Percentiles rank a stretch among this genome's conserved stretches.
Evolutionary conservation across 2,329 filamentous ascomycete genomes (phyloP).

Genomic region (Coniochaeta sp.): DNA sequence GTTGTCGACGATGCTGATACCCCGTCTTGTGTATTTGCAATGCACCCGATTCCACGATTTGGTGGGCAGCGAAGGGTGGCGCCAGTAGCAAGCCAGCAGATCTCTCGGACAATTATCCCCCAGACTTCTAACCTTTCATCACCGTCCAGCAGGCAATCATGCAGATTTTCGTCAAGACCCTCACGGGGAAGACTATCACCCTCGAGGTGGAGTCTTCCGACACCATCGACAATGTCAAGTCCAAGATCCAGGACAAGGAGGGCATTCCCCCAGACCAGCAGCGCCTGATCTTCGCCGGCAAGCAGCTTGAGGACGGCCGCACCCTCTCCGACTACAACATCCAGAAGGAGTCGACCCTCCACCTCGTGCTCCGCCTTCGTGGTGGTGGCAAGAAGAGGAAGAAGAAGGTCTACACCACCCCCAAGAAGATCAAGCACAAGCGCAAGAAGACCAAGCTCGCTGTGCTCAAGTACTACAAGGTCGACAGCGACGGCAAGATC

Average conservation of each 20-base stretch:
- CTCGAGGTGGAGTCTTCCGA: constrained; percentile 99
- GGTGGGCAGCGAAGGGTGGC: too few species aligned
- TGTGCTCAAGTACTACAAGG: constrained; percentile 99
- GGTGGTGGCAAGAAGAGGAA: constrained; percentile 99
- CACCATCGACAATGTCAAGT: constrained; percentile 99
- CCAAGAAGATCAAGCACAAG: constrained; percentile 99
- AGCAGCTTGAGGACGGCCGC: constrained; percentile 99
- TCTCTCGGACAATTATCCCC: neutral
- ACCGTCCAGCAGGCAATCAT: constrained; percentile 52
- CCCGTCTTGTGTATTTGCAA: constrained; percentile 17
- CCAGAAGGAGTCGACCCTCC: constrained; percentile 99
- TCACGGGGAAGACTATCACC: constrained; percentile 99
- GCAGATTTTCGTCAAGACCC: constrained; percentile 75
- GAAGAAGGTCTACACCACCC: constrained; percentile 99
- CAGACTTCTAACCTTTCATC: constrained; percentile 31
- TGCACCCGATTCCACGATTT: too few species aligned
- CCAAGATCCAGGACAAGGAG: constrained; percentile 98
- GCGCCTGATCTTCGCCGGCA: constrained; percentile 98
- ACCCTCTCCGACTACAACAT: constrained; percentile 99
- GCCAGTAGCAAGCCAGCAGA: neutral
- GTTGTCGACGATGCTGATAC: too few species aligned
- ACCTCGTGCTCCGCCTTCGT: constrained; percentile 95
- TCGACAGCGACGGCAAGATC: constrained; percentile 99
- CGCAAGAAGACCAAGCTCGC: constrained; percentile 99
- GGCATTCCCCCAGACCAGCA: constrained; percentile 99